Conservation (phyloP, 306 rosid genomes). For the Cucurbita pepo region DNA sequence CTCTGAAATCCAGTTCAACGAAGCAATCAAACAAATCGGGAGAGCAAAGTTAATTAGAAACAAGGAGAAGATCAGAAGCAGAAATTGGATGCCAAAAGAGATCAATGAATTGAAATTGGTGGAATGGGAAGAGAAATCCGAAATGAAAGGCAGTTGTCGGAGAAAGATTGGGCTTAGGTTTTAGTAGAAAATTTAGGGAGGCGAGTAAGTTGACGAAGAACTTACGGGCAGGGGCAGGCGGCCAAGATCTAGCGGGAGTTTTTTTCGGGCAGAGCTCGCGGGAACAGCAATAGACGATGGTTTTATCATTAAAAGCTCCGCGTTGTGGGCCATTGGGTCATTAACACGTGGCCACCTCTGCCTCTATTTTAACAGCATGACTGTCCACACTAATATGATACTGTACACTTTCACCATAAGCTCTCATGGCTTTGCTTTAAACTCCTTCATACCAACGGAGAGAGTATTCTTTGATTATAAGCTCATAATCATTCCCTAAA, state of each 20-base stretch:
- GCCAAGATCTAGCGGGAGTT: conserved; percentile 17
- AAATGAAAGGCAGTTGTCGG: not conserved
- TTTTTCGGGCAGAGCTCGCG: not conserved
- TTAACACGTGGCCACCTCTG: not conserved
- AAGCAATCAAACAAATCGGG: not conserved
- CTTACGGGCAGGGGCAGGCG: conserved; percentile 3
- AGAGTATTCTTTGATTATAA: too few species aligned
- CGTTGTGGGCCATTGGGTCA: conserved; percentile 1
- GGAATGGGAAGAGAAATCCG: not conserved
- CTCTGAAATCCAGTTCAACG: not conserved
- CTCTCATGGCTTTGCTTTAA: too few species aligned
- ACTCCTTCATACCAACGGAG: too few species aligned
- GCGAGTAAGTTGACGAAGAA: not conserved
- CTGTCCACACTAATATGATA: too few species aligned
- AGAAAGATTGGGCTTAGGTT: conserved; percentile 10
- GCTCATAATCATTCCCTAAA: too few species aligned
- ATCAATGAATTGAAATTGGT: not conserved
- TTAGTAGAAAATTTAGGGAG: not conserved
- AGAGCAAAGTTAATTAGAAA: not conserved
- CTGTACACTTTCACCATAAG: too few species aligned
- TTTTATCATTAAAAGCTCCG: conserved; percentile 2
- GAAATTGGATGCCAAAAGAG: not conserved
- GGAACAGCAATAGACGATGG: not conserved
- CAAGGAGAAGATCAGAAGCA: not conserved
- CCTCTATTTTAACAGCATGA: too few species aligned